phyloP scores from a whole-genome alignment of 2,329 filamentous ascomycete species.

The Endocalyx cinctus region DNA sequence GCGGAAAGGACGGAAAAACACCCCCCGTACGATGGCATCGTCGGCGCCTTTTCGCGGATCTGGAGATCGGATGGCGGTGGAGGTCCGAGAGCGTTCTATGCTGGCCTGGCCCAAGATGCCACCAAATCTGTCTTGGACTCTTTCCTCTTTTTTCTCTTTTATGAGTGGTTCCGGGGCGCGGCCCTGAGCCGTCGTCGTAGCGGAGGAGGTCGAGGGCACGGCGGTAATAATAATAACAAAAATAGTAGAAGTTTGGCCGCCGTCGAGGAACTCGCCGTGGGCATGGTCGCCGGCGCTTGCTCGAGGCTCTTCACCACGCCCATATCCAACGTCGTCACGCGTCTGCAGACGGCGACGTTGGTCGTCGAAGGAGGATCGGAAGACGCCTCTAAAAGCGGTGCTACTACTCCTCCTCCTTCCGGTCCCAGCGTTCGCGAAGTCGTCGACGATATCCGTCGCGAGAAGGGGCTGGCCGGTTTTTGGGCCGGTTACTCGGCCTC shows the following conservation, averaged over 20 bases:
- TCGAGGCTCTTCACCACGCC: slow-evolving; percentile 75
- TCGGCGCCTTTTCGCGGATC: slow-evolving; percentile 68
- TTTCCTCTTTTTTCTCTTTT: slow-evolving; percentile 83
- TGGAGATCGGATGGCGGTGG: slow-evolving; percentile 58
- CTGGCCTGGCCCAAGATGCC: slow-evolving; percentile 57
- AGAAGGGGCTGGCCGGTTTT: slow-evolving; percentile 70
- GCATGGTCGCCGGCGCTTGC: slow-evolving; percentile 68
- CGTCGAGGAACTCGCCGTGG: slow-evolving; percentile 69
- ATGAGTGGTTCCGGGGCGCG: slow-evolving; percentile 46
- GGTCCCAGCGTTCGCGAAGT: slow-evolving; percentile 53
- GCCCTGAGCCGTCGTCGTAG: slow-evolving; percentile 12
- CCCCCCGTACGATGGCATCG: slow-evolving; percentile 54
- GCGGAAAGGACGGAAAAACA: no score
- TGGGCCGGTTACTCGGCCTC: slow-evolving; percentile 87
- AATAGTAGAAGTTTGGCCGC: no score
- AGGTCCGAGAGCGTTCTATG: slow-evolving; percentile 66
- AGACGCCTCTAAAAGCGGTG: slow-evolving; percentile 19
- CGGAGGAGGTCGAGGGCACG: slow-evolving; percentile 33
- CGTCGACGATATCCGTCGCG: slow-evolving; percentile 55
- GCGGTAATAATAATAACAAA: no score
- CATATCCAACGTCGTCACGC: slow-evolving; percentile 74
- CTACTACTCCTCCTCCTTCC: no score
- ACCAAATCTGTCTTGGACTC: slow-evolving; percentile 68
- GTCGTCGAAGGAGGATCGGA: slow-evolving; percentile 9
- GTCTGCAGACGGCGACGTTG: slow-evolving; percentile 66